These are phyloP conservation scores for Pharus latifolius DNA, from an alignment of 176 grass and related monocot species.

Conservation along the genomic window DNA sequence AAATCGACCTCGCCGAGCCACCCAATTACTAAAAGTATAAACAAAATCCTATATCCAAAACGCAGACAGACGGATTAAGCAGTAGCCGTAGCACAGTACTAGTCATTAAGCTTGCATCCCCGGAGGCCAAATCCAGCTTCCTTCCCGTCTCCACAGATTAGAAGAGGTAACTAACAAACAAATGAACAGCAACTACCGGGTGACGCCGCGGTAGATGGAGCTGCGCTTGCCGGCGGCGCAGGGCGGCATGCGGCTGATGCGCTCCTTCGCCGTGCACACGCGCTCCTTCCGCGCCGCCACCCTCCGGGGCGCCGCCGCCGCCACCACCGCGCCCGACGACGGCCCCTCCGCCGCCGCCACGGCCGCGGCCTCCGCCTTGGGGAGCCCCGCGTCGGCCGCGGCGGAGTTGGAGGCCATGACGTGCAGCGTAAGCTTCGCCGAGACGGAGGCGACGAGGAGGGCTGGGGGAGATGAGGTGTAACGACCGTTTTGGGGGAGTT, in stretches of 20 bases:
- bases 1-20: not conserved
- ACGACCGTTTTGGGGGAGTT: slow-evolving; percentile 40
- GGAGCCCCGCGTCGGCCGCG: slow-evolving; percentile 33
- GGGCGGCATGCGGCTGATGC: slow-evolving; percentile 98
- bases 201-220: slow-evolving; percentile 98
- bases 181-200: too few species aligned
- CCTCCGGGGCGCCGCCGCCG: slow-evolving; percentile 39
- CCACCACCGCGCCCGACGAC: not conserved
- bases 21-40: not conserved
- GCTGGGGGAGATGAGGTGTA: not conserved
- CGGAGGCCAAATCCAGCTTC: too few species aligned
- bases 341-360: not conserved
- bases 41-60: not conserved
- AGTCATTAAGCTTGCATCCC: too few species aligned
- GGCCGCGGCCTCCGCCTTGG: slow-evolving; percentile 38
- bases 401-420: slow-evolving; percentile 44
- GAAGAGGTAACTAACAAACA: too few species aligned
- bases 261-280: slow-evolving; percentile 93
- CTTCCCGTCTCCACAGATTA: too few species aligned
- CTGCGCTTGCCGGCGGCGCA: slow-evolving; percentile 94
- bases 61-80: not conserved
- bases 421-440: too few species aligned
- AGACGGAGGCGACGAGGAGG: not conserved
- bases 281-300: slow-evolving; percentile 61
- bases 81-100: too few species aligned